These are phyloP conservation scores for Dichotomocladium elegans DNA, from an alignment of 371 early-diverging fungal species.

Conservation along the genomic window DNA sequence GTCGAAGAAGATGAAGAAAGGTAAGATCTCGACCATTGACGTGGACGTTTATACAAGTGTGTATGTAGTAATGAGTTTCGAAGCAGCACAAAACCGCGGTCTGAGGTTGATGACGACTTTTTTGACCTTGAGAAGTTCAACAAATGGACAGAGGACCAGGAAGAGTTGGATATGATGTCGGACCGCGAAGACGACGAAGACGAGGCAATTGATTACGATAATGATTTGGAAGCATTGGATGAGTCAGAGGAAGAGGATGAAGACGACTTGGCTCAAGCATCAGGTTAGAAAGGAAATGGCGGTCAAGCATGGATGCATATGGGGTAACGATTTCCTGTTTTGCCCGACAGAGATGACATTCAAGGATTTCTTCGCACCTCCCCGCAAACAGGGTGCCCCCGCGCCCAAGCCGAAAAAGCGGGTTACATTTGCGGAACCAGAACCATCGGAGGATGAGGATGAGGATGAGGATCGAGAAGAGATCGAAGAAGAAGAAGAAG, in stretches of 20 bases:
- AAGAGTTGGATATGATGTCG: conserved; percentile 45
- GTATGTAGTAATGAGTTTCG: neutral
- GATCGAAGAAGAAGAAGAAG: conserved; percentile 38
- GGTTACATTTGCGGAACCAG: conserved; percentile 35
- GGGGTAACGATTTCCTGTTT: neutral
- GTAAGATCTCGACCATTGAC: neutral
- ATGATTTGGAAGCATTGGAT: conserved; percentile 11
- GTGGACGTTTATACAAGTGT: neutral
- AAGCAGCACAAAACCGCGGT: conserved; percentile 23
- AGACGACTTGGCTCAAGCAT: conserved; percentile 1
- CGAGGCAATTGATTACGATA: conserved; percentile 51
- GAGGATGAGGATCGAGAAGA: conserved; percentile 45
- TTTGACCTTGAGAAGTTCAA: conserved; percentile 62
- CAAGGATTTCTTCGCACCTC: conserved; percentile 50
- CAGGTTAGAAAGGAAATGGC: neutral
- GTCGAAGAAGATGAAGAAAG: conserved; percentile 3
- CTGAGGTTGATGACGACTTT: conserved; percentile 67
- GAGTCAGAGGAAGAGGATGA: conserved; percentile 6
- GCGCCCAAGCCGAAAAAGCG: conserved; percentile 12
- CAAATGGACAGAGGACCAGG: conserved; percentile 61
- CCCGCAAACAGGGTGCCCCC: conserved; percentile 2
- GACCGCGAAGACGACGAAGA: conserved; percentile 46
- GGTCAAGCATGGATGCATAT: neutral
- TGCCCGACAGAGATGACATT: conserved; percentile 43
- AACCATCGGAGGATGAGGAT: conserved; percentile 24